Conservation (phyloP, 352 stramenopile genomes). For the Pythium monospermum region DNA sequence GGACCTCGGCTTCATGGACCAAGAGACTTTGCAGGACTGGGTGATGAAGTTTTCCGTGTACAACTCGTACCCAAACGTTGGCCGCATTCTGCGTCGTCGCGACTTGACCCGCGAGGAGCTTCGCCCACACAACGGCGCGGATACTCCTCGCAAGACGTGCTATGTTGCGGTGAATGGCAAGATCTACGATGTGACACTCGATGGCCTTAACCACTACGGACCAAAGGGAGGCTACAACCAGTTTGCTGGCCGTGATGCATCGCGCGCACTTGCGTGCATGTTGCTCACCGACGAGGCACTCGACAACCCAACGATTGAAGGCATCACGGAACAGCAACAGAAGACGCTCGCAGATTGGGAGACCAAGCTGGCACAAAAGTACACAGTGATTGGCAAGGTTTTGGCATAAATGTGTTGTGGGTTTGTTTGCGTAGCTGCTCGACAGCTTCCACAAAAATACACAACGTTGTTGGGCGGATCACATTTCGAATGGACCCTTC, state of each 20-base stretch:
- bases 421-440: not conserved
- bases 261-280: slow-evolving; percentile 94
- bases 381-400: slow-evolving; percentile 91
- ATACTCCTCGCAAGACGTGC: slow-evolving; percentile 86
- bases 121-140: slow-evolving; percentile 72
- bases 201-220: slow-evolving; percentile 92
- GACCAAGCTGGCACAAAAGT: slow-evolving; percentile 93
- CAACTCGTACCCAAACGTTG: slow-evolving; percentile 94
- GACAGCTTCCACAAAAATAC: not conserved
- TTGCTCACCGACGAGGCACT: slow-evolving; percentile 93
- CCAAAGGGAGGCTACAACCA: slow-evolving; percentile 91
- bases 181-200: slow-evolving; percentile 97
- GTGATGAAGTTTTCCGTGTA: slow-evolving; percentile 95
- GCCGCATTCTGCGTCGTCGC: slow-evolving; percentile 77
- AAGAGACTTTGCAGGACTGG: slow-evolving; percentile 90
- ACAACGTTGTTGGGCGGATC: too few relatives aligned
- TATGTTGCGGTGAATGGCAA: slow-evolving; percentile 93
- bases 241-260: slow-evolving; percentile 95
- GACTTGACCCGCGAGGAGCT: slow-evolving; percentile 84
- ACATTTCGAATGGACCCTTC: not conserved
- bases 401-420: slow-evolving; percentile 11
- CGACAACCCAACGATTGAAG: slow-evolving; percentile 87
- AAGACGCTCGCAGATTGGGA: slow-evolving; percentile 96
- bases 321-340: slow-evolving; percentile 90
- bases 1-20: slow-evolving; percentile 80